phyloP scores from a whole-genome alignment of 2,329 filamentous ascomycete species.

The Cladosporium colombiae region DNA sequence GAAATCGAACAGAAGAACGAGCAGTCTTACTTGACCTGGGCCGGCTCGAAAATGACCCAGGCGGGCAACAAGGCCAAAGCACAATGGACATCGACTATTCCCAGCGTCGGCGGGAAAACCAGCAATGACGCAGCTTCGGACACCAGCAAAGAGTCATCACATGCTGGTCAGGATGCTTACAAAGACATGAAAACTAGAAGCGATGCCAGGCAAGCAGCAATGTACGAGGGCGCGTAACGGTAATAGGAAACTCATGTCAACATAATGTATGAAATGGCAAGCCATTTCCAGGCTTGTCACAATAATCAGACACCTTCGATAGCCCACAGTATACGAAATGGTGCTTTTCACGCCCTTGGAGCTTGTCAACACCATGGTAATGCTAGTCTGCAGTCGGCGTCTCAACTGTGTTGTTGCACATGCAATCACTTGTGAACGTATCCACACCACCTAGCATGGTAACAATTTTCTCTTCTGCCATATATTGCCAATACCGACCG shows the following conservation, averaged over 20 bases:
- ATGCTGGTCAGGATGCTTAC: constrained; percentile 14
- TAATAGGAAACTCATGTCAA: not conserved
- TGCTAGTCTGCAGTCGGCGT: not conserved
- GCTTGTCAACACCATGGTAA: not conserved
- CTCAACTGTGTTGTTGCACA: not conserved
- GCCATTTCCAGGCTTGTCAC: not conserved
- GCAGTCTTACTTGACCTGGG: constrained; percentile 46
- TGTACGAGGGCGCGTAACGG: constrained; percentile 7
- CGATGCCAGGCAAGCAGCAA: constrained; percentile 20
- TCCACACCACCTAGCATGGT: not conserved
- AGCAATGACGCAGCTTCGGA: not conserved
- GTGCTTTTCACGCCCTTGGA: not conserved
- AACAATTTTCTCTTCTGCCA: not conserved
- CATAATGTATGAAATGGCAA: not conserved
- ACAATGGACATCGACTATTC: constrained; percentile 15
- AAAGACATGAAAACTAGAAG: constrained; percentile 23
- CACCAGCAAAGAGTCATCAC: not conserved
- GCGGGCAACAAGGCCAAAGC: constrained; percentile 30
- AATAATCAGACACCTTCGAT: not conserved
- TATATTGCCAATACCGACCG: not conserved
- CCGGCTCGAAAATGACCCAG: constrained; percentile 43
- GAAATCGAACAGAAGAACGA: constrained; percentile 48
- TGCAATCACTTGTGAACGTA: not conserved
- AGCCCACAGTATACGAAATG: not conserved
- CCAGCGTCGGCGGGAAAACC: constrained; percentile 13